Base-by-base conservation (phyloP, 305 asterid genomes). In the Petunia hybrid region DNA sequence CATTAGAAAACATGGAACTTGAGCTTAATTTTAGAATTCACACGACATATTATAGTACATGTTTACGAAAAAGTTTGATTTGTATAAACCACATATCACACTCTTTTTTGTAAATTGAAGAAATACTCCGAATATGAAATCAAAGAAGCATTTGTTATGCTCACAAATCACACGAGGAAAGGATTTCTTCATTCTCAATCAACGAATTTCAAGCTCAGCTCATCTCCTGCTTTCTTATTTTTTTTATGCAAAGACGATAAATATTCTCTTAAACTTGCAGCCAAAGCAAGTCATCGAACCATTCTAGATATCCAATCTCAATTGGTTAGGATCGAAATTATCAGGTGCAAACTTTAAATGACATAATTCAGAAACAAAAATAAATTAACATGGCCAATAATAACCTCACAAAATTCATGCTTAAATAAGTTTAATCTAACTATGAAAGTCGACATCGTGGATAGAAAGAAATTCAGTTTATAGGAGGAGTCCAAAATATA, bases 201-300 rank as follows among this genome's bases (percentile, higher is more conserved):
- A 74, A 74, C n/a, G 79, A 74, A 74, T 74, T 74, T 74, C 79
- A 53, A 2, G 14, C 9, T 74, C 64, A 36, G 65, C 65, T 53
- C 64, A 57, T 57, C 35, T 57, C 62, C 8, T 8, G 3, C 35
- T 57, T 46, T 71, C 46, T 73, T 13, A 53, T 53, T 53, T 7
- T 53, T 7, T 51, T 13, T 3, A 13, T 74, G 64, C 31, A 22
- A 22, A 22, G 31, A 22, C 31, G 78, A 74, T 7, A 53, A 6
- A 35, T 73, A 13, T 51, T 73, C 63, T 48, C 78, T 73, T 73
- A 51, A 12, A 2, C 46, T 73, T 73, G 14, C 13, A 2, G 31
- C 22, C 62, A 51, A 73, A n/a, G 2, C 78, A 73, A 73, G 78
- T n/a, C 63, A 70, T 46, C 77, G 0, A 69, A 69, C 40, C 41